phyloP scores from a whole-genome alignment of 345 rosid species.

The Mercurialis annua region DNA sequence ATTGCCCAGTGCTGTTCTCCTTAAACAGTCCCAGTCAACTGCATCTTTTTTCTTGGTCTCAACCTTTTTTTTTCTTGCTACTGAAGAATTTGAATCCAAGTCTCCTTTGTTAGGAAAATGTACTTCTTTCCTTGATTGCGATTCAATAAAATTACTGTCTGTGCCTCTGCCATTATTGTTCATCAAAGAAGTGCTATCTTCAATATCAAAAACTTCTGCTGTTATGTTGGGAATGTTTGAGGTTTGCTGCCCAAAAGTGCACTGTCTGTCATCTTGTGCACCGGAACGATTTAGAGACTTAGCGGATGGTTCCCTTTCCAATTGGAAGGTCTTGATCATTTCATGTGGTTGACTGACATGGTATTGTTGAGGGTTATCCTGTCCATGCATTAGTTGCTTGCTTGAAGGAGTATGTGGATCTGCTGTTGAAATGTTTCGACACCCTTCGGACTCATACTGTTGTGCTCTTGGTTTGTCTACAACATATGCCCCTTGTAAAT shows the following conservation, averaged over 20 bases:
- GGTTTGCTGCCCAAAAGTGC: slow-evolving; percentile 22
- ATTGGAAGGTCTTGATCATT: slow-evolving; percentile 29
- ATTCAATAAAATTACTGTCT: slow-evolving; percentile 30
- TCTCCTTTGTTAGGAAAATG: slow-evolving; percentile 23
- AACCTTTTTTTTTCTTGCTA: slow-evolving; percentile 47
- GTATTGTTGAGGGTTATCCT: slow-evolving; percentile 26
- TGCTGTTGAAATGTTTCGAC: slow-evolving; percentile 23
- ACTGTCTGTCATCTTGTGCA: slow-evolving; percentile 26
- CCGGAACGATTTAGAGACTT: slow-evolving; percentile 30
- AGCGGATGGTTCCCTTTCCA: slow-evolving; percentile 20
- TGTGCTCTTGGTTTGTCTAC: slow-evolving; percentile 20
- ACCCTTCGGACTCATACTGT: slow-evolving; percentile 22
- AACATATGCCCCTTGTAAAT: slow-evolving; percentile 24
- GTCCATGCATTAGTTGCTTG: slow-evolving; percentile 26
- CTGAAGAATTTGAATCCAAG: slow-evolving; percentile 28
- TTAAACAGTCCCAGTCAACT: slow-evolving; percentile 74
- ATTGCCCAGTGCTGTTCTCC: slow-evolving; percentile 47
- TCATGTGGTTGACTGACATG: slow-evolving; percentile 26
- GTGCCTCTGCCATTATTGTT: slow-evolving; percentile 21
- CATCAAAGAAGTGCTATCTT: slow-evolving; percentile 26
- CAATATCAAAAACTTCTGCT: slow-evolving; percentile 27
- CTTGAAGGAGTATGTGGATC: slow-evolving; percentile 21
- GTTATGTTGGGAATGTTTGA: slow-evolving; percentile 25
- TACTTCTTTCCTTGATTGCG: slow-evolving; percentile 35
- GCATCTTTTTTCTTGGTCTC: slow-evolving; percentile 38